Evolutionary conservation across 208 protist genomes (phyloP), one percentile per base, ranked within the genome.

Genomic region (Spongospora subterranea): DNA sequence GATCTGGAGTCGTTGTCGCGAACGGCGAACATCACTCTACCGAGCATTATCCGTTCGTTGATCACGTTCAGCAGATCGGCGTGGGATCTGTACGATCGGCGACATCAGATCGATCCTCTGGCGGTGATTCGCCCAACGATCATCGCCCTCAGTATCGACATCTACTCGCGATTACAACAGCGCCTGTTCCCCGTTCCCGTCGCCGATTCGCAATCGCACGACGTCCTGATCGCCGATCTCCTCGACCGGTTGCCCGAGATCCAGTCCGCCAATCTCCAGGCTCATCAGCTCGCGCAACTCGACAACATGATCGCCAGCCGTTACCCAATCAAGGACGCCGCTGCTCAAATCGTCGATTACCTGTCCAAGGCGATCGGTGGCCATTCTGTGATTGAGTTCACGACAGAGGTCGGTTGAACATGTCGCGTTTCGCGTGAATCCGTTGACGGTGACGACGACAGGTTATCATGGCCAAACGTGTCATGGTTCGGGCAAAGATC

Each of bases 51-150:
- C 17, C 71, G 71, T n/a, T 20, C 6, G 6, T 13, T 43, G 17
- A 35, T 82, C 71, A 17, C 35, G 6, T 35, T 82, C 35, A 35
- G 17, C 71, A 6, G 71, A 82, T 82, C 71, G 71, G 17, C 35
- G 35, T 6, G 17, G 17, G 71, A 82, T 35, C 6, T 82, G 17
- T 82, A 82, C 71, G 17, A 6, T 20, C 6, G 71, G 35, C n/a
- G 71, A 82, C 71, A 82, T 35, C 71, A 82, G 40, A n/a, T 82
- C 35, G 71, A 82, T 43, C 11, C 40, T 35, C 71, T 82, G 35
- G 71, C 71, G 17, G 40, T 82, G 11, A 6, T 82, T 82, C 71
- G 71, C 71, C 71, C 71, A 43, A 43, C 40, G 17, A 43, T 82
- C 11, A n/a, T 82, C n/a, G 35, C n/a, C 35, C 11, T 82, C n/a